These are phyloP conservation scores for Tulasnella calospora DNA, from an alignment of 768 basidiomycete species.

Conservation along the genomic window DNA sequence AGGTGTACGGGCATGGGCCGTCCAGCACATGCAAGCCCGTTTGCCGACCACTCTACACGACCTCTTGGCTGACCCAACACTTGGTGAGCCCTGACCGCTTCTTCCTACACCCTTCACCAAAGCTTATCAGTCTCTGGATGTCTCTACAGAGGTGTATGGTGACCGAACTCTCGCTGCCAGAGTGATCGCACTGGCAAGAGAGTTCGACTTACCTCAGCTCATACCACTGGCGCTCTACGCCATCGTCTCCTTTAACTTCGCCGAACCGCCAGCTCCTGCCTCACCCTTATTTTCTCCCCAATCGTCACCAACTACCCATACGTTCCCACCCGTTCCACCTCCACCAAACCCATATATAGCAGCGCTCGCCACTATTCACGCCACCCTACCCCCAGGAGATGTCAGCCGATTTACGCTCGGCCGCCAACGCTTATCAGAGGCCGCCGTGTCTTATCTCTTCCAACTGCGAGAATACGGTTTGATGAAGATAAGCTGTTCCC, in stretches of 20 bases:
- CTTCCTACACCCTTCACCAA: not conserved
- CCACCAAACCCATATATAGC: not conserved
- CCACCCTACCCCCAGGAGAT: conserved; percentile 6
- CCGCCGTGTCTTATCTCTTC: conserved; percentile 15
- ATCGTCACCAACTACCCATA: not conserved
- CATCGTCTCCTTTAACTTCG: conserved; percentile 22
- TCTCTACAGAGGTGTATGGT: conserved; percentile 14
- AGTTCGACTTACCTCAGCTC: conserved; percentile 16
- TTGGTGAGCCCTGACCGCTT: not conserved
- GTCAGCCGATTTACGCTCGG: not conserved
- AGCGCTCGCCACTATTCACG: conserved; percentile 10
- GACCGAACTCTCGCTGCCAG: conserved; percentile 21
- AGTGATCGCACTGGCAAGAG: conserved; percentile 9
- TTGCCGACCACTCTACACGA: conserved; percentile 17
- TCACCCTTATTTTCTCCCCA: conserved; percentile 16
- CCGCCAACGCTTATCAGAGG: not conserved
- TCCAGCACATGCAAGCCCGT: not conserved
- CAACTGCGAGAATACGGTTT: conserved; percentile 21
- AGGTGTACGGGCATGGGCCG: conserved; percentile 14
- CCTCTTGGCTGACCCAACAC: conserved; percentile 16
- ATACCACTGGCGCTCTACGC: conserved; percentile 22
- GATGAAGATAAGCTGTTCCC: conserved; percentile 18
- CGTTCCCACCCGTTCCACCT: not conserved
- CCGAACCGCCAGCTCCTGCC: conserved; percentile 2
- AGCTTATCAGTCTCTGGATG: not conserved